A percentile compares a stretch with the other conserved stretches of the same genome.
Conservation (phyloP, 225 moss, liverwort and hornwort species). For the Ulota crispa region DNA sequence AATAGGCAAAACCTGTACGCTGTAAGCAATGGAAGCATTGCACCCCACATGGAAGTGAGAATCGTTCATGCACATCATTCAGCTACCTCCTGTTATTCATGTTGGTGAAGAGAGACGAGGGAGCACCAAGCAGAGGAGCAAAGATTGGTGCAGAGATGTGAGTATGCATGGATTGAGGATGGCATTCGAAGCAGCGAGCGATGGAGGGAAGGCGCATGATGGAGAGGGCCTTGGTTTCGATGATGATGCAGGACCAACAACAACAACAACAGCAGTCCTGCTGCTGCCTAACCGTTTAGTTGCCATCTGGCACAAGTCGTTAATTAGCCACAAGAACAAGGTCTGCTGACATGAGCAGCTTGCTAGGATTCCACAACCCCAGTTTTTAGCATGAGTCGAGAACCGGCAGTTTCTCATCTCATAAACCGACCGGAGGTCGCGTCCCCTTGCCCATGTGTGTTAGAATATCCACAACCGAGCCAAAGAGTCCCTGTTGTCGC, state of each 20-base stretch:
- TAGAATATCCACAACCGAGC: no score
- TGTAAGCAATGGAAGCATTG: conserved; percentile 1
- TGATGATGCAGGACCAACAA: conserved; percentile 7
- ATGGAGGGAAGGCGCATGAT: conserved; percentile 6
- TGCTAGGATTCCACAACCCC: no score
- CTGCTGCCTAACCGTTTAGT: conserved; percentile 45
- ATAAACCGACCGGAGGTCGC: no score
- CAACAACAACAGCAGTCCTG: not conserved
- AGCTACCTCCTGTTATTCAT: not conserved
- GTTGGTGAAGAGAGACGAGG: not conserved
- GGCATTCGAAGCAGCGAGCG: not conserved
- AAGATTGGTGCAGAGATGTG: not conserved
- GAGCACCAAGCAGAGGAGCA: not conserved
- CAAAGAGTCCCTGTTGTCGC: no score
- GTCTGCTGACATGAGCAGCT: conserved; percentile 20
- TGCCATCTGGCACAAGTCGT: conserved; percentile 54
- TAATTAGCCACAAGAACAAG: conserved; percentile 32
- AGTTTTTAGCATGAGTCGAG: no score
- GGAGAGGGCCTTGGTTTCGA: conserved; percentile 16
- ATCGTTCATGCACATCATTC: not conserved
- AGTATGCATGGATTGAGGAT: conserved; percentile 1
- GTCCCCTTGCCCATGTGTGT: no score
- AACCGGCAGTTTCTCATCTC: no score
- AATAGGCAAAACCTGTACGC: not conserved
- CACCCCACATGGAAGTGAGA: not conserved